phyloP scores from a whole-genome alignment of 768 basidiomycete species.

The Gloeopeniophorella convolvens region DNA sequence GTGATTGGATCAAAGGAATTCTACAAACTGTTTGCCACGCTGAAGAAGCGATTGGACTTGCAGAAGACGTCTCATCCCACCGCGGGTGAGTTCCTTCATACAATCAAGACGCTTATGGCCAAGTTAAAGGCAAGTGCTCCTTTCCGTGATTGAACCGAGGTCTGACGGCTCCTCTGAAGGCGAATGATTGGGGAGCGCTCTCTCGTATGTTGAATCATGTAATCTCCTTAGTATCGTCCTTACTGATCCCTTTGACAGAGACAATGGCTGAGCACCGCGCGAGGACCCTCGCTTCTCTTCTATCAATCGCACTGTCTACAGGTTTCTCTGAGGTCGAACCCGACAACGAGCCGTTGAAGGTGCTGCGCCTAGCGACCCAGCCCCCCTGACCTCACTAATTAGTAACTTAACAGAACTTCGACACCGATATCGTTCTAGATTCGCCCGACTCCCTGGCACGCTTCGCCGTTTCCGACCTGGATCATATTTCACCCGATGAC shows the following conservation, averaged over 20 bases:
- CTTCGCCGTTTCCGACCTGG: constrained; percentile 28
- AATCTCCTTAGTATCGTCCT: no score
- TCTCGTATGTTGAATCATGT: constrained; percentile 40
- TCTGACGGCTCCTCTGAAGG: constrained; percentile 29
- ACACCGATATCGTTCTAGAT: constrained; percentile 38
- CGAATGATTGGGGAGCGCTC: constrained; percentile 61
- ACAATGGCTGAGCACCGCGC: constrained; percentile 43
- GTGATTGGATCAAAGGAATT: constrained; percentile 58
- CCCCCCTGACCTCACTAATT: no score
- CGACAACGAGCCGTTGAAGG: constrained; percentile 44
- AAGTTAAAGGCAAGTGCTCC: constrained; percentile 45
- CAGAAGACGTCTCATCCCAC: constrained; percentile 43
- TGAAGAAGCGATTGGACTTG: constrained; percentile 43
- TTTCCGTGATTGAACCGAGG: background rate
- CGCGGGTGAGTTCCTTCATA: constrained; percentile 49
- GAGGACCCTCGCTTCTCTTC: constrained; percentile 29
- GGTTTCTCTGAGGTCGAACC: constrained; percentile 42
- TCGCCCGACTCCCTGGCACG: constrained; percentile 30
- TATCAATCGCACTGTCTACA: constrained; percentile 41
- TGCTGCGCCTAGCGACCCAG: constrained; percentile 18
- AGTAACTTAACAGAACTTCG: constrained; percentile 37
- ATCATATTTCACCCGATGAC: constrained; percentile 15
- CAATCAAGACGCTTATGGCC: constrained; percentile 60
- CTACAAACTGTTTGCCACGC: constrained; percentile 42
- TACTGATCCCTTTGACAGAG: constrained; percentile 28